Percentiles rank a stretch among this genome's conserved stretches.
Evolutionary conservation across 1,139 yeast genomes (phyloP).

Genomic region (Lodderomyces margitis): DNA sequence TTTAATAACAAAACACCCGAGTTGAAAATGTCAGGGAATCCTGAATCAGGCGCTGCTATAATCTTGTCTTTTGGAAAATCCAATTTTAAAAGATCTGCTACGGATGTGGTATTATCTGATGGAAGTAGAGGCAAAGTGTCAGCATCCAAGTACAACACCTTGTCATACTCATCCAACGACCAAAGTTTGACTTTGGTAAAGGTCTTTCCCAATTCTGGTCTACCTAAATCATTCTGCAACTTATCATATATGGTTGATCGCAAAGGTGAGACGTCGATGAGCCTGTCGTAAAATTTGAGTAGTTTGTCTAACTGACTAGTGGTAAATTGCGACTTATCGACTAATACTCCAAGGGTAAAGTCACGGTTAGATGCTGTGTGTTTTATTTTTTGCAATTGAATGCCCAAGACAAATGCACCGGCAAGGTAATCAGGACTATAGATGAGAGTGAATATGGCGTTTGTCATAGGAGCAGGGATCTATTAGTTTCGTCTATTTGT

Average conservation of each 20-base stretch:
- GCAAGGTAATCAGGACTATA: conserved; percentile 68
- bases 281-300: conserved; percentile 27
- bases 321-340: conserved; percentile 31
- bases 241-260: conserved; percentile 26
- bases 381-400: conserved; percentile 24
- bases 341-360: conserved; percentile 28
- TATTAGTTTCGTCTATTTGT: background rate
- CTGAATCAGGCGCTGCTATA: conserved; percentile 85
- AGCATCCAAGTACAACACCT: conserved; percentile 74
- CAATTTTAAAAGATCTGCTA: conserved; percentile 28
- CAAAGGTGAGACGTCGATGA: conserved; percentile 31
- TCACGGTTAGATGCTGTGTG: conserved; percentile 10
- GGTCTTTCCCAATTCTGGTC: conserved; percentile 75
- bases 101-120: conserved; percentile 33
- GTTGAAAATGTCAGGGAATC: conserved; percentile 96
- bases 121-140: conserved; percentile 66
- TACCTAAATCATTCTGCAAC: conserved; percentile 41
- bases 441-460: conserved; percentile 66
- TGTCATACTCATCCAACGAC: conserved; percentile 54
- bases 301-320: conserved; percentile 29
- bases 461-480: conserved; percentile 19
- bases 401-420: conserved; percentile 69
- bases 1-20: conserved; percentile 75
- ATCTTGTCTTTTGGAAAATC: conserved; percentile 40
- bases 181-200: conserved; percentile 75